Conservation (phyloP, 371 early-diverging fungal species). For the Rhizopus arrhizus region DNA sequence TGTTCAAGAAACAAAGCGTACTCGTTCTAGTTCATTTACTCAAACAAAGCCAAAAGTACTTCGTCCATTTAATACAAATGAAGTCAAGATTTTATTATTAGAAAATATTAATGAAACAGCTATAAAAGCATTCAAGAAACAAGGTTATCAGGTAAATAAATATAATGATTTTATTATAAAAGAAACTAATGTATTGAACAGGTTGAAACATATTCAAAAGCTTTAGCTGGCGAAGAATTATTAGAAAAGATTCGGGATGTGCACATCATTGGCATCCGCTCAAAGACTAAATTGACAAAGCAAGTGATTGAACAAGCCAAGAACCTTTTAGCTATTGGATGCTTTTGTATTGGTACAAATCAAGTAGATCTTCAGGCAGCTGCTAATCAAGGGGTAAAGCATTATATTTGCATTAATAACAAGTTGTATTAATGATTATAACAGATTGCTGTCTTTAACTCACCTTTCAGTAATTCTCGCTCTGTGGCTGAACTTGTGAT, state of each 20-base stretch:
- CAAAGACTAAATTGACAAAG: constrained; percentile 92
- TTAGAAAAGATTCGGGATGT: constrained; percentile 18
- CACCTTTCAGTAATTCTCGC: constrained; percentile 91
- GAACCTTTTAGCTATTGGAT: constrained; percentile 90
- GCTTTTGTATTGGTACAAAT: constrained; percentile 98
- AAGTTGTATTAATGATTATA: too few relatives aligned
- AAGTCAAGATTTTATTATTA: constrained; percentile 79
- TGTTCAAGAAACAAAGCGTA: constrained; percentile 9
- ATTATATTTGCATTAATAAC: too few relatives aligned
- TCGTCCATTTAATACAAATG: constrained; percentile 64
- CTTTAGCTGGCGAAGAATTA: constrained; percentile 82
- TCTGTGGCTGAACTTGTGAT: constrained; percentile 92
- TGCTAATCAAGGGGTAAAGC: constrained; percentile 81
- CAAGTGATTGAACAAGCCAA: constrained; percentile 84
- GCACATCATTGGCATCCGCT: constrained; percentile 82
- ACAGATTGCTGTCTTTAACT: constrained; percentile 94
- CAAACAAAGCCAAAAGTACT: constrained; percentile 42
- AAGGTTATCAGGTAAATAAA: constrained; percentile 81
- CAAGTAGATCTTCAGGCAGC: constrained; percentile 93
- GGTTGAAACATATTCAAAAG: constrained; percentile 88
- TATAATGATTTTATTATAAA: not conserved
- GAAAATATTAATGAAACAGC: constrained; percentile 88
- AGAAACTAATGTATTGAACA: constrained; percentile 20
- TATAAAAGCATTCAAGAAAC: constrained; percentile 70
- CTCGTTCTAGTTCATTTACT: constrained; percentile 26